Evolutionary conservation across 352 stramenopile species (phyloP), one percentile per base, ranked within the genome.

Genomic region (Pythium graminicola): DNA sequence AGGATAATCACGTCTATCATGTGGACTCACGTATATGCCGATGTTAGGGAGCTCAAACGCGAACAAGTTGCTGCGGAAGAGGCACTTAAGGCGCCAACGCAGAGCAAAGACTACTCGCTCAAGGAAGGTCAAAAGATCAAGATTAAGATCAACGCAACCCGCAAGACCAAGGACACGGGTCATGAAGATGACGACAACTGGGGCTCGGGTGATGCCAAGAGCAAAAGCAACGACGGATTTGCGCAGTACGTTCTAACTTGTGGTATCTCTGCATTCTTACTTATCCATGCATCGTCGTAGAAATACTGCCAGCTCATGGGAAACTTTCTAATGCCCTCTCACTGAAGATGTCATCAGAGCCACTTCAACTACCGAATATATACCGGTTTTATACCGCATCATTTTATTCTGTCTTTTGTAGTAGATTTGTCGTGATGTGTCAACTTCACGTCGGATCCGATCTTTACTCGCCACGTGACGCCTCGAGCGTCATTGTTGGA

Each of bases 91-190:
- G 73, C 57, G 3, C 52, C 72, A 1, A 47, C 58, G 8, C 47
- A 66, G 17, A 61, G 73, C 13, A 90, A 94, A 38, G 86, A 96
- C 75, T 97, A 96, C 63, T 92, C 73, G 20, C 75, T 97, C 22
- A 97, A 97, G 57, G 69, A 96, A 41, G 89, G 89, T 43, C 74
- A 97, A 61, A 97, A 89, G 52, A 97, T 97, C 54, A 76, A 72
- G 4, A 93, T 97, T 63, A 86, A 85, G 49, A 77, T 88, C 54
- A 88, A 86, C 56, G 69, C 67, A 13, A 80, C 58, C 8, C 58
- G 69, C 26, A 82, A 86, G 51, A 68, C 53, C 52, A 79, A 74
- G 35, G 68, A 81, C 45, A 64, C 66, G 23, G 62, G 60, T 20
- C 56, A 67, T 45, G 63, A 58, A 1, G 66, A 76, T 22, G 57